Evolutionary conservation across 352 stramenopile species (phyloP).

Genomic region (Labyrinthula sp.): DNA sequence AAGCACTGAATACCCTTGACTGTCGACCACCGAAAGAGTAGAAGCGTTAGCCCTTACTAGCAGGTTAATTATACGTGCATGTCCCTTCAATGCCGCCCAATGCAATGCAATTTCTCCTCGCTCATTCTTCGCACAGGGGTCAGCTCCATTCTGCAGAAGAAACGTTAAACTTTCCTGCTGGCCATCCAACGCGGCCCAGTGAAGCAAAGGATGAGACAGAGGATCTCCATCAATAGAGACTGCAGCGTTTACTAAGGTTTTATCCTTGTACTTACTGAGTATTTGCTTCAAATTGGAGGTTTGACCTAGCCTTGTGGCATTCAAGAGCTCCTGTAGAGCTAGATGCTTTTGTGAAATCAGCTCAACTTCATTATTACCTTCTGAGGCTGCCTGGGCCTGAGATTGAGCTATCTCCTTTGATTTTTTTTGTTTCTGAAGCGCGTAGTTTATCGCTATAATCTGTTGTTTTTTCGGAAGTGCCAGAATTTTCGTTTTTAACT

Average conservation of each 20-base stretch:
- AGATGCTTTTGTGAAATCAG: no score
- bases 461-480: no score
- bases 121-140: conserved; percentile 18
- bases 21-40: no score
- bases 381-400: no score
- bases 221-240: conserved; percentile 5
- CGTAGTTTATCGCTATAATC: no score
- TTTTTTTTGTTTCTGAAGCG: no score
- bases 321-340: no score
- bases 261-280: conserved; percentile 19
- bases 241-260: conserved; percentile 3
- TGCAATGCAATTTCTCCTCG: conserved; percentile 24
- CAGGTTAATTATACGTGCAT: conserved; percentile 12
- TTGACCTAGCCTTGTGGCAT: no score
- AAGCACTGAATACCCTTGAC: conserved; percentile 21
- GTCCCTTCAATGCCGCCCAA: conserved; percentile 19
- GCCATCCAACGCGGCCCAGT: conserved; percentile 25
- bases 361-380: no score
- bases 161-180: conserved; percentile 23
- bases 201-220: conserved; percentile 18
- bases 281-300: no score
- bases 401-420: no score
- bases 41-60: conserved; percentile 8
- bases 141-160: conserved; percentile 3
- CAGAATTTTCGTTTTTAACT: no score